Conservation (phyloP, 352 stramenopile species). For the Aphanomyces invadans region DNA sequence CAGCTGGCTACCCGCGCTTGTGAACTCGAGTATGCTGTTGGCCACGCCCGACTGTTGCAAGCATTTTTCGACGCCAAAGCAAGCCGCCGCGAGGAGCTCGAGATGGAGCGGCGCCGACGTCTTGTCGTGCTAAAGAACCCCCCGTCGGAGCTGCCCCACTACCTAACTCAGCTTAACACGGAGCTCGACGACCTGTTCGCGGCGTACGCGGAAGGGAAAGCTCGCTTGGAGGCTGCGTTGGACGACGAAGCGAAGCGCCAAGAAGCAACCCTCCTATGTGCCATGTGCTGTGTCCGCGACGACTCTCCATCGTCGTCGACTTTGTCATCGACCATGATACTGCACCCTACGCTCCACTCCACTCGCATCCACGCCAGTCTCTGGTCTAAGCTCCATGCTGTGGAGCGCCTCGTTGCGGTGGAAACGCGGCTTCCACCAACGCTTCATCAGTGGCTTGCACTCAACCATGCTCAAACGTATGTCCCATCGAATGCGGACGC, state of each 20-base stretch:
- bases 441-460: not conserved
- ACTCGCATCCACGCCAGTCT: not conserved
- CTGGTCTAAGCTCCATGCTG: not conserved
- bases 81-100: not conserved
- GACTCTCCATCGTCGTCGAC: not conserved
- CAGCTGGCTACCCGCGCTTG: not conserved
- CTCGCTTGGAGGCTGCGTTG: not conserved
- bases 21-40: constrained; percentile 5
- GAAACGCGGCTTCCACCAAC: constrained; percentile 4
- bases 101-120: not conserved
- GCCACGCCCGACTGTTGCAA: not conserved
- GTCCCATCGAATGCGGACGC: not conserved
- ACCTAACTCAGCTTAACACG: not conserved
- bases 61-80: constrained; percentile 4
- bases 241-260: not conserved
- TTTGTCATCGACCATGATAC: not conserved
- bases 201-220: not conserved
- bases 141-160: not conserved
- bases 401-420: not conserved
- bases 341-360: not conserved
- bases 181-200: not conserved
- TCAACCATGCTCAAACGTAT: not conserved
- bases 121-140: constrained; percentile 14
- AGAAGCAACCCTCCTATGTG: not conserved
- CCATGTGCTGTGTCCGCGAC: not conserved